Evolutionary conservation across 352 stramenopile genomes (phyloP), one percentile per base, ranked within the genome.

Genomic region (Globisporangium takayamanum): DNA sequence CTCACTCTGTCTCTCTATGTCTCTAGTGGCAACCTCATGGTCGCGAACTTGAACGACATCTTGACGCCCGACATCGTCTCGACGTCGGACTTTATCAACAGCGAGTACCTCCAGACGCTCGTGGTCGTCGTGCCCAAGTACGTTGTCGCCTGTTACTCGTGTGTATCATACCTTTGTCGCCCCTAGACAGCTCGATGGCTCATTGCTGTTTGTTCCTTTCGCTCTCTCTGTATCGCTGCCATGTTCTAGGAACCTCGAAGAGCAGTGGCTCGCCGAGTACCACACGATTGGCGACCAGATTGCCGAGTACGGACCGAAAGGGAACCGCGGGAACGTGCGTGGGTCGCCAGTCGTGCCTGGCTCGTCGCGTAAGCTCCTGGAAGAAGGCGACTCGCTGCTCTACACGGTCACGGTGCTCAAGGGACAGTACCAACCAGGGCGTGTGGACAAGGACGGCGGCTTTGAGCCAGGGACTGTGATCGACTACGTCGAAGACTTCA

Each of bases 361-460:
- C 25, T 94, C 84, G 26, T 91, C 82, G n/a, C 82, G 81, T 20
- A 94, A 96, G 64, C 64, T 99, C 11, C 78, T 94, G 50, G 81
- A 94, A 63, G 96, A 99, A 70, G 81, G 88, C 30, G 96, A 99
- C 46, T 86, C 82, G 54, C 76, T 87, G 16, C 74, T 99, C 16
- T 99, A 97, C 73, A 92, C 92, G 39, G 88, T 99, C 46, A 99
- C 96, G 14, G 87, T 99, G 63, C 84, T 99, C 20, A 97, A 97
- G 69, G 88, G 92, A 22, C 93, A 98, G 70, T 98, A 98, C 67
- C 85, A 88, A 39, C 74, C 80, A 0, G 84, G 84, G 5, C 77
- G 74, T 51, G 58, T 92, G n/a, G 94, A 97, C 55, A 90, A 93
- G 54, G 85, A 92, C 48, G 80, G 87, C 36, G 87, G 94, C 50